phyloP scores from a whole-genome alignment of 208 protist species.

The Trypanosoma platydactyli region DNA sequence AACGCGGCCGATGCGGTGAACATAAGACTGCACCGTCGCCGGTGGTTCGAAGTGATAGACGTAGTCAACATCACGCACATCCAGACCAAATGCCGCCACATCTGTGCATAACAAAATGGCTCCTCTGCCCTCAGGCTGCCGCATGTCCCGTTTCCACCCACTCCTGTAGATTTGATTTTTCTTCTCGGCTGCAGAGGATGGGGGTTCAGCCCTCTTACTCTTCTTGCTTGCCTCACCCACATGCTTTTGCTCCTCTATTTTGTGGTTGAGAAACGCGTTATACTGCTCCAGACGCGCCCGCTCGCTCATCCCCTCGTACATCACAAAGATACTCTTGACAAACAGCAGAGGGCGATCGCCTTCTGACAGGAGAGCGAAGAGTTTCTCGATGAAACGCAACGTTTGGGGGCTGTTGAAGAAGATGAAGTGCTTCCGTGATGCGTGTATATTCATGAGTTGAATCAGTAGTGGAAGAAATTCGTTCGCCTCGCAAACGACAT shows the following conservation, averaged over 20 bases:
- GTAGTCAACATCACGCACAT: slow-evolving; percentile 92
- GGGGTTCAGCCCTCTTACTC: slow-evolving; percentile 24
- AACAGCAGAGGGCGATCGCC: slow-evolving; percentile 58
- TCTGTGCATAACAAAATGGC: slow-evolving; percentile 91
- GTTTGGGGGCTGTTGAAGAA: slow-evolving; percentile 87
- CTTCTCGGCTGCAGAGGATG: slow-evolving; percentile 62
- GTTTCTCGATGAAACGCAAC: slow-evolving; percentile 67
- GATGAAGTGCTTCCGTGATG: slow-evolving; percentile 91
- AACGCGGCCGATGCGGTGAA: slow-evolving; percentile 89
- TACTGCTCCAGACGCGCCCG: slow-evolving; percentile 75
- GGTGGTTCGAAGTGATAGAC: slow-evolving; percentile 92
- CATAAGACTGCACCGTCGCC: slow-evolving; percentile 71
- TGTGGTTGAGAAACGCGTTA: slow-evolving; percentile 79
- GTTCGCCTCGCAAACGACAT: slow-evolving; percentile 63
- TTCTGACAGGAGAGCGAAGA: slow-evolving; percentile 51
- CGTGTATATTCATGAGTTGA: slow-evolving; percentile 87
- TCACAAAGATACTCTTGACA: slow-evolving; percentile 67
- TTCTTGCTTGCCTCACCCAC: slow-evolving; percentile 24
- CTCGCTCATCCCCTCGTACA: slow-evolving; percentile 89
- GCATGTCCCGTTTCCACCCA: slow-evolving; percentile 78
- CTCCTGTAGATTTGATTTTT: slow-evolving; percentile 74
- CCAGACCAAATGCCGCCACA: slow-evolving; percentile 86
- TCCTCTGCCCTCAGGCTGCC: slow-evolving; percentile 58
- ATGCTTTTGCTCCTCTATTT: slow-evolving; percentile 1
- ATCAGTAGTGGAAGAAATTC: slow-evolving; percentile 73